Base-by-base conservation (phyloP, 2,329 filamentous ascomycete species). In the Xylariaceae sp. region DNA sequence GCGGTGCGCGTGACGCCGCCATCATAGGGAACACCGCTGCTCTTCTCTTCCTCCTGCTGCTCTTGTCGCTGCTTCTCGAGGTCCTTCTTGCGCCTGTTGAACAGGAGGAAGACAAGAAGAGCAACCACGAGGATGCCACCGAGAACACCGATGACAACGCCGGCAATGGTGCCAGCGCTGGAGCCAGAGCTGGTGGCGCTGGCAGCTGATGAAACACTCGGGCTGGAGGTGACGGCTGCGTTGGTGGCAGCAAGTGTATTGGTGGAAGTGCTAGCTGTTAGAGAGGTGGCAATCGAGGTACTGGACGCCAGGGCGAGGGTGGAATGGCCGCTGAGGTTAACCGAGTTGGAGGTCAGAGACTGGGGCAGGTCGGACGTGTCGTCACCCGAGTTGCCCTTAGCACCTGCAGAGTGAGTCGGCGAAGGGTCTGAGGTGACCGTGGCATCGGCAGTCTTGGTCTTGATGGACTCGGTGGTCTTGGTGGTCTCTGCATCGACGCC, bases 91-190 rank as follows among this genome's bases (percentile, higher is more conserved):
- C 83, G 82, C 60, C 71, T 76, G 59, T 80, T 85, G 65, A 90
- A 79, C 52, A 89, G 67, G 67, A 95, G 83, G 64, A 89, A 86
- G 17, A 87, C 75, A 18, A 87, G 66, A n/a, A 83, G 73, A 30
- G 83, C 81, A 22, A 94, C 66, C 2, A 85, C 68, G 31, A 85
- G 80, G 22, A 96, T 60, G 43, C 81, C 81, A 6, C 86, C 75
- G 31, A 96, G 70, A 42, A 95, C 82, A 62, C 90, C 91, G 64
- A 96, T 84, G 6, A 86, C 89, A 54, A 96, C 80, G 52, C 94
- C 94, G 39, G 90, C 91, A 69, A 90, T 94, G 39, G 71, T 66
- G 30, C 71, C 77, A 9, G 58, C 51, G 51, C 63, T 59, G 44
- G 48, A 54, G 43, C 60, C 52, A 11, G 55, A 46, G 22, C 45